Base-by-base conservation (phyloP, 129 eudicot genomes). In the Centaurea solstitialis region DNA sequence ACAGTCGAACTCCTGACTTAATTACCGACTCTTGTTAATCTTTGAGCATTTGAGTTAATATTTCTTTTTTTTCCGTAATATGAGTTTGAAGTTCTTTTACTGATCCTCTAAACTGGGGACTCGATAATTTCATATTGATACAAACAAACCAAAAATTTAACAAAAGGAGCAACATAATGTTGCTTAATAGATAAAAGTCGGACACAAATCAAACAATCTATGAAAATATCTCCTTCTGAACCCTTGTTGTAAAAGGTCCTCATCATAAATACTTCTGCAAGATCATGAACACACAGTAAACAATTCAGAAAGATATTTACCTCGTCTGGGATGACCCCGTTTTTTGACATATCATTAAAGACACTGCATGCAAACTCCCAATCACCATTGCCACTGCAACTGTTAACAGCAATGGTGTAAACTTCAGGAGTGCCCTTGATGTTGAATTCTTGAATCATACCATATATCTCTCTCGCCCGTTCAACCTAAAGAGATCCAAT, bases 401-500 rank as follows among this genome's bases (percentile, higher is more conserved):
- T 86, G 74, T 89, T 91, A 22, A 93, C 90, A 79, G 99, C 98
- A 83, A 96, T 96, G 47, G 99, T 96, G 88, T 96, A 96, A 82
- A 96, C 90, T 85, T 96, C 99, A 71, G 98, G 98, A 80, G 95
- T 93, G 24, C 99, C 99, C 73, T 88, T 87, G 86, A 96, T 96
- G 65, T 93, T 82, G 75, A 83, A 96, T 79, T 89, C 73, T 75
- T 89, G 71, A 75, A 93, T 91, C 99, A 96, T 91, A 20, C 86
- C 76, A 76, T 96, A 96, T 64, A 93, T 93, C 80, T 93, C 92
- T 81, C 82, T 68, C 2, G 94, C 99, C 61, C 98, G 85, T 68
- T 93, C 98, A 82, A 87, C 86, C 99, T 96, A 82, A 21, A 75
- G 69, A 5, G 82, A 62, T 87, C 72, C 18, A 40, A 30, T 28